These are phyloP conservation scores for Candida maltosa DNA, from an alignment of 805 yeast species.

Conservation along the genomic window DNA sequence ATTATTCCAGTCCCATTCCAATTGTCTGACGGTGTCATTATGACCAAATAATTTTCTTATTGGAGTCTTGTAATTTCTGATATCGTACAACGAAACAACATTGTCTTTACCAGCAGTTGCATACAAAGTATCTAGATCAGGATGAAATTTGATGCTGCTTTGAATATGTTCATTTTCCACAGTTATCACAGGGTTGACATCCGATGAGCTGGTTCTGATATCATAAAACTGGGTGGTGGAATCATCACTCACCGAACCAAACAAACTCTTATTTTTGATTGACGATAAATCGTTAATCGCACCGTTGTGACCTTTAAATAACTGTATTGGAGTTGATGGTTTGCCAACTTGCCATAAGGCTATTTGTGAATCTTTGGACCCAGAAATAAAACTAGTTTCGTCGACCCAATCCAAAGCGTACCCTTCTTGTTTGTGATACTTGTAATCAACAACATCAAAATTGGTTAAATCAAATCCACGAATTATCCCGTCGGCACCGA, in stretches of 20 bases:
- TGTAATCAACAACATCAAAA: constrained; percentile 27
- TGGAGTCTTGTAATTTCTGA: constrained; percentile 58
- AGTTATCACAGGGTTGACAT: constrained; percentile 40
- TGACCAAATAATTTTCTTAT: constrained; percentile 70
- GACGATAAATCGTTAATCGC: constrained; percentile 63
- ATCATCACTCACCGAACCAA: constrained; percentile 76
- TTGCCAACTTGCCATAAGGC: constrained; percentile 65
- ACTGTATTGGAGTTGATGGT: constrained; percentile 44
- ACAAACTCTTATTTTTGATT: constrained; percentile 32
- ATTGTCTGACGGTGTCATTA: constrained; percentile 37
- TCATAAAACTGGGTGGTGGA: constrained; percentile 60
- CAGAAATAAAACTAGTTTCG: constrained; percentile 49
- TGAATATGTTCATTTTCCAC: constrained; percentile 53
- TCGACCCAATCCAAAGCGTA: constrained; percentile 68
- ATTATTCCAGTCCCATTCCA: constrained; percentile 49
- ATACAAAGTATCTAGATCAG: constrained; percentile 48
- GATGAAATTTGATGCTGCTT: constrained; percentile 67
- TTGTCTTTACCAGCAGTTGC: constrained; percentile 81
- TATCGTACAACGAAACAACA: constrained; percentile 70
- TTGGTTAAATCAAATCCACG: constrained; percentile 36
- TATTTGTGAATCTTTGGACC: constrained; percentile 63
- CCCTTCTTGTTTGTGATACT: constrained; percentile 65
- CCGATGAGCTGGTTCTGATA: constrained; percentile 34
- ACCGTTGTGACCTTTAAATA: constrained; percentile 50
- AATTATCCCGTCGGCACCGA: constrained; percentile 51